A percentile compares a stretch with the other conserved stretches of the same genome.
phyloP scores from a whole-genome alignment of 495 filamentous ascomycete genomes.

The Penicillium canescens region DNA sequence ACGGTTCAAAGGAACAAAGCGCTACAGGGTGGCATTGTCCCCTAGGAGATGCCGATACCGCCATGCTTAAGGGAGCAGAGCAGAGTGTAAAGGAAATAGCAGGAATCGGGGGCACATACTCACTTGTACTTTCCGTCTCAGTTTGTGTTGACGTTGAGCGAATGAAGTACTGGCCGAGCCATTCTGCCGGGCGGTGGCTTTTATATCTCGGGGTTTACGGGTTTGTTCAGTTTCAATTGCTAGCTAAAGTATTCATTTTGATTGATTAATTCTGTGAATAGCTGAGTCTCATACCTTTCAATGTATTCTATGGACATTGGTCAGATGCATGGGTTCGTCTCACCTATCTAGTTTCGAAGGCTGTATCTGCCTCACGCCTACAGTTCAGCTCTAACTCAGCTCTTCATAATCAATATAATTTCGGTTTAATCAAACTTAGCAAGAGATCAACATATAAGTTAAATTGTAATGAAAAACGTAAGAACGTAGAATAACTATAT shows the following conservation, averaged over 20 bases:
- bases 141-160: slow-evolving; percentile 21
- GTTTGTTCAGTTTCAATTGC: background rate
- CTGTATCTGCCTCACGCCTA: no score
- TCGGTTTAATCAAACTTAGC: no score
- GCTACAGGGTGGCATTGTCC: slow-evolving; percentile 24
- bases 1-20: slow-evolving; percentile 31
- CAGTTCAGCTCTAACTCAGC: no score
- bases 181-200: slow-evolving; percentile 28
- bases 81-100: slow-evolving; percentile 5
- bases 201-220: background rate
- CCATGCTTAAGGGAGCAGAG: background rate
- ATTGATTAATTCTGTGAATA: background rate
- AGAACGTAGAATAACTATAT: background rate
- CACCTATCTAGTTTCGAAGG: background rate
- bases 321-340: background rate
- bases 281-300: no score
- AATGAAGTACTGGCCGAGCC: slow-evolving; percentile 23
- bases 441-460: no score
- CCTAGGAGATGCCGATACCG: slow-evolving; percentile 6
- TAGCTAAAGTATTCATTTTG: background rate
- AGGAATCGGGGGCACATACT: slow-evolving; percentile 12
- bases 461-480: no score
- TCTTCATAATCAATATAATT: no score
- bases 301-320: background rate
- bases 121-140: slow-evolving; percentile 23